Evolutionary conservation across 2,329 filamentous ascomycete species (phyloP).

Genomic region (Stromatinia cepivora): DNA sequence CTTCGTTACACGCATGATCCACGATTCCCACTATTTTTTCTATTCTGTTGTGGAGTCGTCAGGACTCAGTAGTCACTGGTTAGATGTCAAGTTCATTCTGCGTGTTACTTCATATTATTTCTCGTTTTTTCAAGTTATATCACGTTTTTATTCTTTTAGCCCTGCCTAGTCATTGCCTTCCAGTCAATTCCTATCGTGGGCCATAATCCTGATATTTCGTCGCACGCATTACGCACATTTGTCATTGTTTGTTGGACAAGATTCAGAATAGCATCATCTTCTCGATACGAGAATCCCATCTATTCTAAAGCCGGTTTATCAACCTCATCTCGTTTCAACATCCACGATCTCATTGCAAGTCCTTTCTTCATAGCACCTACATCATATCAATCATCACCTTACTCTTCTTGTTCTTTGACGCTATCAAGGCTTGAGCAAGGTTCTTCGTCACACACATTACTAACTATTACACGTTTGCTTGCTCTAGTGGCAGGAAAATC

Average conservation of each 20-base stretch:
- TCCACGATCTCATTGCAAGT: not conserved
- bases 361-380: not conserved
- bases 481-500: not conserved
- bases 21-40: not conserved
- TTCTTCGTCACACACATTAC: not conserved
- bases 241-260: not conserved
- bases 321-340: not conserved
- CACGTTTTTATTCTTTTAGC: not conserved
- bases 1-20: not conserved
- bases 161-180: not conserved
- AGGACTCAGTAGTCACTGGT: not conserved
- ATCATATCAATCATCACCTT: not conserved
- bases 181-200: not conserved
- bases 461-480: not conserved
- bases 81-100: not conserved
- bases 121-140: no score
- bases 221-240: not conserved
- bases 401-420: no score
- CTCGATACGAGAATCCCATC: not conserved
- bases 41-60: no score
- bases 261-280: not conserved
- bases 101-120: not conserved
- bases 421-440: not conserved
- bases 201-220: not conserved
- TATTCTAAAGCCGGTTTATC: not conserved